Evolutionary conservation across 179 eudicot species (phyloP).

Genomic region (Spinacia oleracea): DNA sequence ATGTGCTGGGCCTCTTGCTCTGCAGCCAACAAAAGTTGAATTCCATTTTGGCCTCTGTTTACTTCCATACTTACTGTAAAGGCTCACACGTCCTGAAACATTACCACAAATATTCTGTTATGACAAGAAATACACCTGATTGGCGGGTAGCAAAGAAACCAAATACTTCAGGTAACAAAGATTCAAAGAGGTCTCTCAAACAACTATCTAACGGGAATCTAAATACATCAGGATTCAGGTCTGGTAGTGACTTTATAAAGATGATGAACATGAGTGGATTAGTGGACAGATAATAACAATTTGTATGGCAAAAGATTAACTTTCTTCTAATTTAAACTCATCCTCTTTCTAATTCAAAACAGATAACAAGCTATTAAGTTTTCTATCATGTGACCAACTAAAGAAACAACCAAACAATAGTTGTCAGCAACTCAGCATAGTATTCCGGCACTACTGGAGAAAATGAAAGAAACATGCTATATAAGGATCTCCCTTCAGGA

Average conservation of each 20-base stretch:
- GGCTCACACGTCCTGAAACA: constrained; percentile 21
- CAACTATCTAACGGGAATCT: background rate
- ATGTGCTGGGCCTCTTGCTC: constrained; percentile 98
- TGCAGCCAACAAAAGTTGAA: constrained; percentile 85
- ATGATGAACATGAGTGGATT: background rate
- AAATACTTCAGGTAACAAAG: background rate
- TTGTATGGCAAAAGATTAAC: background rate
- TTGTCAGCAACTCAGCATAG: background rate
- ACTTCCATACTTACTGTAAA: constrained; percentile 53
- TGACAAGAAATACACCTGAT: background rate
- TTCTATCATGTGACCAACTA: background rate
- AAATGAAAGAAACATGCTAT: background rate
- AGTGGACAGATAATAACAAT: background rate
- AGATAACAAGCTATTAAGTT: background rate
- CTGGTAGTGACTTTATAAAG: background rate
- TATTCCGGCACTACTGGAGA: background rate
- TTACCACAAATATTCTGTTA: background rate
- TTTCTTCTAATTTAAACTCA: background rate
- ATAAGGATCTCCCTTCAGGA: background rate
- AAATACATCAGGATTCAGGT: background rate
- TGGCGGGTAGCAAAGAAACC: background rate
- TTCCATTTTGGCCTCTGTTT: constrained; percentile 77
- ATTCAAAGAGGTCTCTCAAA: background rate
- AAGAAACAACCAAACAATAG: background rate
- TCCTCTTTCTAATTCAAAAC: background rate